Percentiles rank a stretch among this genome's conserved stretches.
These are phyloP conservation scores for Enterospora canceri DNA, from an alignment of 371 early-diverging fungal genomes.

Conservation along the genomic window DNA sequence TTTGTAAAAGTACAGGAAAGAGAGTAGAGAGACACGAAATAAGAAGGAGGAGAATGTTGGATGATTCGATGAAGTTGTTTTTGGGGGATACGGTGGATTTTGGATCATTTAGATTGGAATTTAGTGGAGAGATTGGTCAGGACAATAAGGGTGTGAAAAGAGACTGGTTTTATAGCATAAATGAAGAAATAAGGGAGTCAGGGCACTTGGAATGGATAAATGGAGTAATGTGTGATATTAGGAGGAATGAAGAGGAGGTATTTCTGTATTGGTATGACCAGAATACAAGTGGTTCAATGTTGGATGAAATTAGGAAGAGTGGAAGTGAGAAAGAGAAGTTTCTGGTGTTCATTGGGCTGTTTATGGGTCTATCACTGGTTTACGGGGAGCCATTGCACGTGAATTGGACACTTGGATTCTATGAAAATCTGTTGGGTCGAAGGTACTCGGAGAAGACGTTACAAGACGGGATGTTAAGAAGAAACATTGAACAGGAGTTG, in stretches of 20 bases:
- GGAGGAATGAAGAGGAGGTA: neutral
- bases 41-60: too few relatives aligned
- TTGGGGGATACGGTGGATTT: neutral
- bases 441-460: conserved; percentile 16
- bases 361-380: conserved; percentile 13
- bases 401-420: conserved; percentile 30
- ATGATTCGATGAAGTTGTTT: neutral
- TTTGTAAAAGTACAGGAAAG: neutral
- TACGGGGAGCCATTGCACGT: conserved; percentile 7
- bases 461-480: conserved; percentile 25
- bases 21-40: neutral
- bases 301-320: neutral
- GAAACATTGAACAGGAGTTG: conserved; percentile 1
- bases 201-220: neutral
- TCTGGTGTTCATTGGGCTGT: conserved; percentile 27
- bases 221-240: conserved; percentile 19
- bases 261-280: neutral
- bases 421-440: conserved; percentile 34
- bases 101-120: neutral
- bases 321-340: conserved; percentile 7
- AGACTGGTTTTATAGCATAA: neutral
- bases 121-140: neutral
- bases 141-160: neutral
- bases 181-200: conserved; percentile 1
- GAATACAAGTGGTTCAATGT: neutral